These are phyloP conservation scores for Rhypophila decipiens DNA, from an alignment of 495 filamentous ascomycete genomes.

Conservation along the genomic window DNA sequence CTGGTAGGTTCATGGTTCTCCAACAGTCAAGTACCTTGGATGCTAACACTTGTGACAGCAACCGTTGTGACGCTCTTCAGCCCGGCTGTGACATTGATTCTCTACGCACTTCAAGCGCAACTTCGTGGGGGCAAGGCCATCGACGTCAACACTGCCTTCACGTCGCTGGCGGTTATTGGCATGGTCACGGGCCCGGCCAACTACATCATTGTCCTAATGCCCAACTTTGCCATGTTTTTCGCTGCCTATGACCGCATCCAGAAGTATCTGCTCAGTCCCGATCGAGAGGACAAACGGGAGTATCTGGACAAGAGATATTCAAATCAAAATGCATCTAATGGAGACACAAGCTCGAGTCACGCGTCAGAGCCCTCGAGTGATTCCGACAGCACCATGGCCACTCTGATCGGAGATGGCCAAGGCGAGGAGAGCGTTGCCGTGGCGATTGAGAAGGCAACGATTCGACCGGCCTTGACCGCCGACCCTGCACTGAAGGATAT, in stretches of 20 bases:
- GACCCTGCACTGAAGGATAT: slow-evolving; percentile 12
- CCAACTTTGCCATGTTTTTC: slow-evolving; percentile 1
- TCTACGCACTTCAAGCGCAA: slow-evolving; percentile 23
- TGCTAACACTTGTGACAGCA: slow-evolving; percentile 2
- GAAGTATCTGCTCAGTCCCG: slow-evolving; percentile 6
- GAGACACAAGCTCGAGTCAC: neutral
- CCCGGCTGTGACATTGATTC: slow-evolving; percentile 24
- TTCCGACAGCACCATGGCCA: neutral
- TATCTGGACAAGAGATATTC: slow-evolving; percentile 3
- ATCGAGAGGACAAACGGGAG: slow-evolving; percentile 11
- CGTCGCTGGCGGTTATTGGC: slow-evolving; percentile 22
- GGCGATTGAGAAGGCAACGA: neutral
- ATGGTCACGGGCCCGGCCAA: slow-evolving; percentile 23
- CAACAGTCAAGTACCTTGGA: too few species aligned
- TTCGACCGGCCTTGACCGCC: slow-evolving; percentile 9
- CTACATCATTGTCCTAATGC: slow-evolving; percentile 20
- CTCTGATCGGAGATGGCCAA: neutral
- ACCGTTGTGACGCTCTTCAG: slow-evolving; percentile 18
- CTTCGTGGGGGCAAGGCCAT: slow-evolving; percentile 8
- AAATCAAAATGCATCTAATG: neutral
- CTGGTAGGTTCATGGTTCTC: too few species aligned
- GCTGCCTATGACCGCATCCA: slow-evolving; percentile 5
- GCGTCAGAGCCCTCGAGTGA: neutral
- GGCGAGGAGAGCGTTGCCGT: neutral
- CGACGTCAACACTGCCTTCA: slow-evolving; percentile 20